Percentiles rank a stretch among this genome's conserved stretches.
These are phyloP conservation scores for Colletotrichum melonis DNA, from an alignment of 2,329 filamentous ascomycete genomes.

Conservation along the genomic window DNA sequence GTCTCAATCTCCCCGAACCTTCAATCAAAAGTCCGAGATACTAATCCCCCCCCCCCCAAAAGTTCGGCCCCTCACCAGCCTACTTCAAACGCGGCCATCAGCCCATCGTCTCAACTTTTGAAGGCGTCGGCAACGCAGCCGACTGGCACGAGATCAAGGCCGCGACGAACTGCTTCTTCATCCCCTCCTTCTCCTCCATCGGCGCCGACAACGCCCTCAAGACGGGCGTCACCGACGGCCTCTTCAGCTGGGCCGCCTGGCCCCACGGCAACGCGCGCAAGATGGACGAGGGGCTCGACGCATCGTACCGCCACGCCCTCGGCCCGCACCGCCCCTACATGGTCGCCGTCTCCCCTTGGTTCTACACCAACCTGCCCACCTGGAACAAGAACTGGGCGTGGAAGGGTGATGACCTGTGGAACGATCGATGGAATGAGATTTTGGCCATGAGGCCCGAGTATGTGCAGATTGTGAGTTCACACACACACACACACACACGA, in stretches of 20 bases:
- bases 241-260: conserved; percentile 53
- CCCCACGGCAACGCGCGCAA: conserved; percentile 40
- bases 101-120: conserved; percentile 55
- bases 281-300: conserved; percentile 37
- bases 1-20: background rate
- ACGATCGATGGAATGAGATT: conserved; percentile 66
- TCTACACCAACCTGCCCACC: conserved; percentile 67
- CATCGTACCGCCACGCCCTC: conserved; percentile 35
- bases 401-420: conserved; percentile 70
- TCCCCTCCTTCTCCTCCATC: conserved; percentile 57
- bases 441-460: conserved; percentile 59
- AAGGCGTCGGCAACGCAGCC: conserved; percentile 51
- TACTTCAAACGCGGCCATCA: conserved; percentile 40
- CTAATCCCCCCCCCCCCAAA: background rate
- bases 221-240: conserved; percentile 44
- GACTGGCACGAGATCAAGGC: conserved; percentile 58
- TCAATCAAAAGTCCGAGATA: too few relatives aligned
- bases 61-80: conserved; percentile 22
- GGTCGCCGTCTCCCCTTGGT: conserved; percentile 69
- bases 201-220: conserved; percentile 43
- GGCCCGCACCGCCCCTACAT: conserved; percentile 48
- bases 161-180: conserved; percentile 51
- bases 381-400: conserved; percentile 73
- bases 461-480: conserved; percentile 55
- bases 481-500: too few relatives aligned